Conservation (phyloP, 495 filamentous ascomycete species). For the Acidomyces sp. region DNA sequence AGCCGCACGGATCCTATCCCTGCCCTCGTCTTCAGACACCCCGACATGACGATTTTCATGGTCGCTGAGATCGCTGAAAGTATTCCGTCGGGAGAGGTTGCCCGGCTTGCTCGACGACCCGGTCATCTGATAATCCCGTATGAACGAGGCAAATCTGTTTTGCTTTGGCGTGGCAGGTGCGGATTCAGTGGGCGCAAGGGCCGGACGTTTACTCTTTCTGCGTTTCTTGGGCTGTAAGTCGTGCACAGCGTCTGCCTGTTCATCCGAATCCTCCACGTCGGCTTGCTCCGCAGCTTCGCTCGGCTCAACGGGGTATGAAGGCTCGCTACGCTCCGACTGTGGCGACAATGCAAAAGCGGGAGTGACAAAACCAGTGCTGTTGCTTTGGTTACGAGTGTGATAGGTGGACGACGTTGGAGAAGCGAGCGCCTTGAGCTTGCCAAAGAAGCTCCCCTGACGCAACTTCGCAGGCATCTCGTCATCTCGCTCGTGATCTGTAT, state of each 20-base stretch:
- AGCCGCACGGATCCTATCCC: slow-evolving; percentile 51
- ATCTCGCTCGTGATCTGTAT: slow-evolving; percentile 21
- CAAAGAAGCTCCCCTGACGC: slow-evolving; percentile 24
- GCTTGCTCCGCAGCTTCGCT: slow-evolving; percentile 24
- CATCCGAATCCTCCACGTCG: slow-evolving; percentile 29
- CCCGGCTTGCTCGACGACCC: slow-evolving; percentile 18
- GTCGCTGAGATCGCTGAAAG: slow-evolving; percentile 52
- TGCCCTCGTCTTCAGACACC: slow-evolving; percentile 80
- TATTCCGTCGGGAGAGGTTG: slow-evolving; percentile 39
- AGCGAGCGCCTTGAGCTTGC: slow-evolving; percentile 31
- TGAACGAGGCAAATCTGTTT: slow-evolving; percentile 18
- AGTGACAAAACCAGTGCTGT: slow-evolving; percentile 21
- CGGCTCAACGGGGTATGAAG: slow-evolving; percentile 17
- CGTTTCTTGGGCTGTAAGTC: slow-evolving; percentile 17
- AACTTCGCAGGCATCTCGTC: slow-evolving; percentile 17
- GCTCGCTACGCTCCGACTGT: slow-evolving; percentile 20
- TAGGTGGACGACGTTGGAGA: slow-evolving; percentile 22
- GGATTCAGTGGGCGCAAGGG: slow-evolving; percentile 35
- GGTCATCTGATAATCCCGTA: slow-evolving; percentile 16
- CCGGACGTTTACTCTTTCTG: slow-evolving; percentile 25
- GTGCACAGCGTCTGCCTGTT: slow-evolving; percentile 21
- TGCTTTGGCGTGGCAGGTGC: slow-evolving; percentile 49
- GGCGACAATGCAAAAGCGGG: slow-evolving; percentile 19
- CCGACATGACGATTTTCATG: slow-evolving; percentile 52
- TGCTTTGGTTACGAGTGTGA: slow-evolving; percentile 27